phyloP scores from a whole-genome alignment of 1,139 yeast species.

The Saccharomyces pastorianus region DNA sequence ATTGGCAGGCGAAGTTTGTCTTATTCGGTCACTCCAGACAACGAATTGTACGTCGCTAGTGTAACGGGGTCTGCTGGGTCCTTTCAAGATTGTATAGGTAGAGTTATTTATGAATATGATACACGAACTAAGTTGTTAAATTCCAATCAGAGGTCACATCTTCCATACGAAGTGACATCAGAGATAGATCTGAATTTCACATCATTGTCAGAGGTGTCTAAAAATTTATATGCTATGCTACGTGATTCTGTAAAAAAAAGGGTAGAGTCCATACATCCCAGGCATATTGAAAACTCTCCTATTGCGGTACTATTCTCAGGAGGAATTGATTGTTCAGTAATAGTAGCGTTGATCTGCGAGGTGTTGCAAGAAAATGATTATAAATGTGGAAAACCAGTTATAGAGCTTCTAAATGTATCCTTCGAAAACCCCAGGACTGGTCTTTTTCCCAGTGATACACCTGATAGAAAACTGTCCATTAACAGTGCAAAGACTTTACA shows the following conservation, averaged over 20 bases:
- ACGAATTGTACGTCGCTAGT: constrained; percentile 40
- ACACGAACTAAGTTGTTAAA: constrained; percentile 16
- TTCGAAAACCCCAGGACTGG: constrained; percentile 85
- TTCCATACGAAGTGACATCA: constrained; percentile 16
- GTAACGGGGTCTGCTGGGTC: constrained; percentile 28
- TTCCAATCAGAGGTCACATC: constrained; percentile 7
- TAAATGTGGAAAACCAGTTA: constrained; percentile 21
- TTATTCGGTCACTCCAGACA: constrained; percentile 30
- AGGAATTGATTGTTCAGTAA: constrained; percentile 82
- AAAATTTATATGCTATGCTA: constrained; percentile 29
- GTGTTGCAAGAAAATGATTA: constrained; percentile 10
- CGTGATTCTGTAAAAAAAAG: constrained; percentile 42
- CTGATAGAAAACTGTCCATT: constrained; percentile 70
- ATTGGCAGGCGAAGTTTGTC: constrained; percentile 76
- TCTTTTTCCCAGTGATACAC: constrained; percentile 53
- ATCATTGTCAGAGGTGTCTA: constrained; percentile 12
- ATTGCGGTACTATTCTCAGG: constrained; percentile 81
- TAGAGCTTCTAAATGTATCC: constrained; percentile 88
- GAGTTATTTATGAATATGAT: constrained; percentile 41
- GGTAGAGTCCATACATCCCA: constrained; percentile 52
- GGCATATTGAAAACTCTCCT: constrained; percentile 33
- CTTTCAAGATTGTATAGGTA: constrained; percentile 48
- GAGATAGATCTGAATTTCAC: constrained; percentile 12
- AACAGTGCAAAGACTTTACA: constrained; percentile 51
- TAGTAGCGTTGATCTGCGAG: constrained; percentile 42